Conservation (phyloP, 2,329 filamentous ascomycete genomes). For the Aspergillus chevalieri region DNA sequence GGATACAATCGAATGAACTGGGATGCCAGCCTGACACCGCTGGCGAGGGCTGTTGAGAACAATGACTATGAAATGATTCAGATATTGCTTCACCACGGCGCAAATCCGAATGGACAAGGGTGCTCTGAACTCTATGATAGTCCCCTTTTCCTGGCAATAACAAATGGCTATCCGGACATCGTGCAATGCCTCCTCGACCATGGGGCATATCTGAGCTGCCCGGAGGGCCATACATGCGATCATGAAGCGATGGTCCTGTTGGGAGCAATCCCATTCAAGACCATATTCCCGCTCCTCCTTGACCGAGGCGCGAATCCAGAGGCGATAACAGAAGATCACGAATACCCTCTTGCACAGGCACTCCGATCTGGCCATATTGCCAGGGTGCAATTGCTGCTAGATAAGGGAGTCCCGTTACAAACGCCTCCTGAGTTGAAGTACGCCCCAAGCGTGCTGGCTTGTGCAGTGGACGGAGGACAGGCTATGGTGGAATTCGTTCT, state of each 20-base stretch:
- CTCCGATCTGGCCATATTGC: neutral
- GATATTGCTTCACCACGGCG: neutral
- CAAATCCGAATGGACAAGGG: neutral
- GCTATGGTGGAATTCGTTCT: too few relatives aligned
- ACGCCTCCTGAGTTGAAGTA: too few relatives aligned
- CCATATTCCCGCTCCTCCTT: neutral
- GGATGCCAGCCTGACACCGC: neutral
- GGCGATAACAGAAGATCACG: neutral
- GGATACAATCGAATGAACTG: too few relatives aligned
- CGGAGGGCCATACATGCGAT: neutral
- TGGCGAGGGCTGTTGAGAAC: neutral
- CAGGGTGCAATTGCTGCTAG: neutral
- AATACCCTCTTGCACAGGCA: neutral
- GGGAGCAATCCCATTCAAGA: neutral
- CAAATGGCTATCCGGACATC: neutral
- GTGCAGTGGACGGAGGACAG: too few relatives aligned
- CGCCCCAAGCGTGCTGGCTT: too few relatives aligned
- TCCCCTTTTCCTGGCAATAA: neutral
- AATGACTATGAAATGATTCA: neutral
- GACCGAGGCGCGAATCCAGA: neutral
- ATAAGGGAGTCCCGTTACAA: neutral
- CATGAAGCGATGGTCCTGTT: neutral
- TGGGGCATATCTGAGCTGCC: neutral
- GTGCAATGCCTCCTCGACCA: neutral
- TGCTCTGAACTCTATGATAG: neutral